Percentiles rank a stretch among this genome's conserved stretches.
phyloP scores from a whole-genome alignment of 75 land plant species.

The Chamaecyparis obtusa region DNA sequence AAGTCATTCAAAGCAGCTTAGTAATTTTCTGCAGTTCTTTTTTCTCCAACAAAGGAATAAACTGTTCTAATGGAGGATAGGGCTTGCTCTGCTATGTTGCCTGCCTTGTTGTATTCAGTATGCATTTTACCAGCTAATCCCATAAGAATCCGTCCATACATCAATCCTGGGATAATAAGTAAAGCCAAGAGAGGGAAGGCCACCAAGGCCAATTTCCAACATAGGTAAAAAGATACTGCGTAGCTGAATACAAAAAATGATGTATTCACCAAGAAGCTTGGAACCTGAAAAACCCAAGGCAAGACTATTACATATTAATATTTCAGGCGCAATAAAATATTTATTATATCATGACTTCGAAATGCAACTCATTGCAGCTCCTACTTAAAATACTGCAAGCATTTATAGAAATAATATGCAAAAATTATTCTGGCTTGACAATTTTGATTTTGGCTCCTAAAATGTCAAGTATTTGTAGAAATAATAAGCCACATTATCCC shows the following conservation, averaged over 20 bases:
- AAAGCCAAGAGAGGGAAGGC: slow-evolving; percentile 58
- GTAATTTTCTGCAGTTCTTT: slow-evolving; percentile 42
- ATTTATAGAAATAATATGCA: no score
- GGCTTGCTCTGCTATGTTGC: slow-evolving; percentile 65
- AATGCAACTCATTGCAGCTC: no score
- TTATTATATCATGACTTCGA: no score
- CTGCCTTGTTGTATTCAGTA: slow-evolving; percentile 66
- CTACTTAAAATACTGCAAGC: no score
- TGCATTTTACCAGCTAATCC: slow-evolving; percentile 32
- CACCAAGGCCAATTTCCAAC: slow-evolving; percentile 67
- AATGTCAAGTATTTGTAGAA: no score
- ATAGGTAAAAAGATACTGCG: slow-evolving; percentile 47
- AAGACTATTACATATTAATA: not conserved
- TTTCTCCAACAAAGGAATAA: slow-evolving; percentile 77
- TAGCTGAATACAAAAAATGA: slow-evolving; percentile 66
- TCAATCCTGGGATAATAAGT: slow-evolving; percentile 66
- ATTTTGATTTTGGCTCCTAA: no score
- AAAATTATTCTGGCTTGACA: no score
- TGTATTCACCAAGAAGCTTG: slow-evolving; percentile 62
- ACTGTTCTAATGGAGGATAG: slow-evolving; percentile 72
- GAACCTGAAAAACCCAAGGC: slow-evolving; percentile 38
- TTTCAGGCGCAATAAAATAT: no score
- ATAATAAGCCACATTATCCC: no score
- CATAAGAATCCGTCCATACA: slow-evolving; percentile 65
- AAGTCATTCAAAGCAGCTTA: slow-evolving; percentile 37